phyloP scores from a whole-genome alignment of 75 land plant genomes.

The Pseudotsuga menziesii region DNA sequence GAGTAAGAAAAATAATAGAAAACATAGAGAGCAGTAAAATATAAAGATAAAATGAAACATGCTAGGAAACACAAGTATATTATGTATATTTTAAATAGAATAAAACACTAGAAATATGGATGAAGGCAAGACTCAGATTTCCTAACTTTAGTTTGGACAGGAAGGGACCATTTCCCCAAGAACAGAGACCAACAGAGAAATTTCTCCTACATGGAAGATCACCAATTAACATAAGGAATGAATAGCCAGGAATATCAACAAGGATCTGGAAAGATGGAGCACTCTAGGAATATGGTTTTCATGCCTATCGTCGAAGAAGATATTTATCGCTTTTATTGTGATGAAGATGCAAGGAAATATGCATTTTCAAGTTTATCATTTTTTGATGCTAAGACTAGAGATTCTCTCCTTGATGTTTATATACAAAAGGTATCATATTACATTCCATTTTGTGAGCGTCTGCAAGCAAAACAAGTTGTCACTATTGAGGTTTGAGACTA shows the following conservation, averaged over 20 bases:
- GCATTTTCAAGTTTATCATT: slow-evolving; percentile 74
- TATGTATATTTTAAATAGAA: not conserved
- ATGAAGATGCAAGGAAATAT: slow-evolving; percentile 32
- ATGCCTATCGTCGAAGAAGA: slow-evolving; percentile 74
- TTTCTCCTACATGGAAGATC: not conserved
- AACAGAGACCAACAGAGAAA: not conserved
- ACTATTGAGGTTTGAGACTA: slow-evolving; percentile 42
- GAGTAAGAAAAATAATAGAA: not conserved
- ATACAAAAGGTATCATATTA: slow-evolving; percentile 32
- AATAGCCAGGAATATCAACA: slow-evolving; percentile 8
- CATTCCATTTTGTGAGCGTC: slow-evolving; percentile 40
- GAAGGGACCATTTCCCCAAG: not conserved
- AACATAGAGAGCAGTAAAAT: not conserved
- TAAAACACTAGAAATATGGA: not conserved
- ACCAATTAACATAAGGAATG: slow-evolving; percentile 15
- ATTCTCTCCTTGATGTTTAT: slow-evolving; percentile 28
- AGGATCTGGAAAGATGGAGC: not conserved
- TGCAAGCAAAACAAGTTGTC: slow-evolving; percentile 59
- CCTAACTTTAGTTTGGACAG: not conserved
- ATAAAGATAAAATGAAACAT: not conserved
- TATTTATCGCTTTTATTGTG: slow-evolving; percentile 79
- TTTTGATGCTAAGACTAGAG: slow-evolving; percentile 46
- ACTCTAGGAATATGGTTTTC: slow-evolving; percentile 50
- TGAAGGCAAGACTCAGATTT: not conserved
- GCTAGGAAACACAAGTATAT: not conserved